phyloP scores from a whole-genome alignment of 352 stramenopile species.

The Phytophthora sp. region DNA sequence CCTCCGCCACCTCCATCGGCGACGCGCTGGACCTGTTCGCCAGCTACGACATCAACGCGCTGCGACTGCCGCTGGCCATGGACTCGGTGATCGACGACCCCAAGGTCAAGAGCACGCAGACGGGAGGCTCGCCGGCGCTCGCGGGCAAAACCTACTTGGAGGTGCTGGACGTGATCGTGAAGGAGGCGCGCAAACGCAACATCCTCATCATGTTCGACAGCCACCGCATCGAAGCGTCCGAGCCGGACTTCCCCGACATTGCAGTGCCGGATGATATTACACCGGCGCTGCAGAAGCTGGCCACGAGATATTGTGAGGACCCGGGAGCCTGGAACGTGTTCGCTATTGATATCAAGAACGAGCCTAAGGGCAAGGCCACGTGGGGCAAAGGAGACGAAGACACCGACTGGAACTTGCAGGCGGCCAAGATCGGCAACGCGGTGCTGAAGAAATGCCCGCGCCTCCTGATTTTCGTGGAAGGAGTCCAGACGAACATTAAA shows the following conservation, averaged over 20 bases:
- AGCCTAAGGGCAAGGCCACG: slow-evolving; percentile 69
- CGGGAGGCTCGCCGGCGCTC: slow-evolving; percentile 41
- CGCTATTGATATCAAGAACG: slow-evolving; percentile 82
- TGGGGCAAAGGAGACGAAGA: slow-evolving; percentile 63
- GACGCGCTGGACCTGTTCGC: slow-evolving; percentile 54
- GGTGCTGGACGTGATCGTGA: slow-evolving; percentile 63
- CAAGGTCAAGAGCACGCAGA: slow-evolving; percentile 52
- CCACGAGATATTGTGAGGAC: slow-evolving; percentile 68
- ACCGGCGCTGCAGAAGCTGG: slow-evolving; percentile 57
- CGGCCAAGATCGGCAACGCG: slow-evolving; percentile 69
- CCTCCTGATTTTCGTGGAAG: slow-evolving; percentile 76
- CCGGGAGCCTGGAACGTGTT: slow-evolving; percentile 74
- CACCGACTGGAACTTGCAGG: slow-evolving; percentile 74
- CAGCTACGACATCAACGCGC: slow-evolving; percentile 58
- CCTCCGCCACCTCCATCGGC: slow-evolving; percentile 62
- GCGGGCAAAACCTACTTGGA: slow-evolving; percentile 65
- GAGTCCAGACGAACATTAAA: slow-evolving; percentile 75
- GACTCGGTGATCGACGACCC: slow-evolving; percentile 63
- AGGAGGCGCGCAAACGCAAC: slow-evolving; percentile 62
- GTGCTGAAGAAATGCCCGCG: slow-evolving; percentile 67
- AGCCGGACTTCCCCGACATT: slow-evolving; percentile 66
- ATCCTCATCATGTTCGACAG: slow-evolving; percentile 78
- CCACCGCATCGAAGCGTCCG: slow-evolving; percentile 59
- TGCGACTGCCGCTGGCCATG: slow-evolving; percentile 72
- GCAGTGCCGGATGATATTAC: slow-evolving; percentile 60